These are phyloP conservation scores for Astrothelium macrocarpum DNA, from an alignment of 495 filamentous ascomycete species.

Conservation along the genomic window DNA sequence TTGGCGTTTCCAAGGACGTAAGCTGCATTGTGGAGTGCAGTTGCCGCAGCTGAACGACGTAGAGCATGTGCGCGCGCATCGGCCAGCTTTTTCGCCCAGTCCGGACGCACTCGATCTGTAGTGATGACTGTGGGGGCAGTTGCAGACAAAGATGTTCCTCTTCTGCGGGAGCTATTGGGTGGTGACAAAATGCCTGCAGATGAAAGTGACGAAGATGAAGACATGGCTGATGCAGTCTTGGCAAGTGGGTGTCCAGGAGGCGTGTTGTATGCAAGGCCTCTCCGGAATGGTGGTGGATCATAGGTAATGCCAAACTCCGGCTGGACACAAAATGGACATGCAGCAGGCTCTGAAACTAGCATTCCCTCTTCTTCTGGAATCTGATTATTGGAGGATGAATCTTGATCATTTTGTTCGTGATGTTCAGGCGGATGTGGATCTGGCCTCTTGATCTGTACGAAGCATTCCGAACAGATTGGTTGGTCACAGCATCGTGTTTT, in stretches of 20 bases:
- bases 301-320: constrained; percentile 94
- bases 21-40: constrained; percentile 87
- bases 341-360: constrained; percentile 82
- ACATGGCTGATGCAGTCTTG: constrained; percentile 58
- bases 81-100: constrained; percentile 85
- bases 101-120: constrained; percentile 82
- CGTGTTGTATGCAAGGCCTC: constrained; percentile 63
- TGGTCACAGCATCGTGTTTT: constrained; percentile 93
- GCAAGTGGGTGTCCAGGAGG: constrained; percentile 33
- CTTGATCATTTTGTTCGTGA: constrained; percentile 33
- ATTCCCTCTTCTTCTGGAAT: constrained; percentile 45
- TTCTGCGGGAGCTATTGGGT: constrained; percentile 41
- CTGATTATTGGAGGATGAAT: constrained; percentile 6
- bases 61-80: constrained; percentile 76
- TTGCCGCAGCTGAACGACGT: constrained; percentile 82
- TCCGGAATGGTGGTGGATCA: constrained; percentile 74
- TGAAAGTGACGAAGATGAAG: constrained; percentile 53
- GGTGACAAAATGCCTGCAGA: constrained; percentile 40
- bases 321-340: constrained; percentile 91
- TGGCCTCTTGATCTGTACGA: constrained; percentile 95
- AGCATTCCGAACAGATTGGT: constrained; percentile 95
- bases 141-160: constrained; percentile 75
- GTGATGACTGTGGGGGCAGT: constrained; percentile 74
- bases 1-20: constrained; percentile 71
- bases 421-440: constrained; percentile 95